phyloP scores from a whole-genome alignment of 2,329 filamentous ascomycete genomes.

The Alternaria dauci region DNA sequence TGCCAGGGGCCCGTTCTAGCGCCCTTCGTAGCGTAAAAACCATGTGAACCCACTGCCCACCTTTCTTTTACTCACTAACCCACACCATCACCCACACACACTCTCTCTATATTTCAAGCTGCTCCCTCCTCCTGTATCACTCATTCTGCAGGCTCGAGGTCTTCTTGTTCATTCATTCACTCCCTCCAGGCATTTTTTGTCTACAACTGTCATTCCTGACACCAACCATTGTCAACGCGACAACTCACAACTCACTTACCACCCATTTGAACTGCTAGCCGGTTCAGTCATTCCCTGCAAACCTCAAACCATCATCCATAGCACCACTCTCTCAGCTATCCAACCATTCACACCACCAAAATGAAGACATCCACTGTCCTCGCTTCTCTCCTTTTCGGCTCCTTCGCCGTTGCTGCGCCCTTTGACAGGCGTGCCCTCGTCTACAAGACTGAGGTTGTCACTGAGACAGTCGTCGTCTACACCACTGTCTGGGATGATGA shows the following conservation, averaged over 20 bases:
- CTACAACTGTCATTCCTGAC: constrained; percentile 45
- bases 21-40: constrained; percentile 9
- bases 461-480: constrained; percentile 47
- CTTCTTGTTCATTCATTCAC: constrained; percentile 45
- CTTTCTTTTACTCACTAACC: constrained; percentile 20
- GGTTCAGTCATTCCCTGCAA: constrained; percentile 40
- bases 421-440: constrained; percentile 46
- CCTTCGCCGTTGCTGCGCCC: constrained; percentile 45
- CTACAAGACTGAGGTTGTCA: constrained; percentile 44
- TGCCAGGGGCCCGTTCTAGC: constrained; percentile 26
- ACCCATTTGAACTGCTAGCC: constrained; percentile 46
- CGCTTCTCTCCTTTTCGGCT: constrained; percentile 47
- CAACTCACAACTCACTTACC: constrained; percentile 16
- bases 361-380: constrained; percentile 51
- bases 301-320: constrained; percentile 20
- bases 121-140: constrained; percentile 22
- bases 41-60: constrained; percentile 13
- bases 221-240: constrained; percentile 33
- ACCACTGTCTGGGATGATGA: constrained; percentile 48
- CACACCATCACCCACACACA: constrained; percentile 29
- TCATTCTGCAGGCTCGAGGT: constrained; percentile 51
- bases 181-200: constrained; percentile 46
- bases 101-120: constrained; percentile 36
- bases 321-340: constrained; percentile 24
- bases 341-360: constrained; percentile 21